Evolutionary conservation across 805 yeast species (phyloP).

Genomic region (Yamadazyma endophytica): DNA sequence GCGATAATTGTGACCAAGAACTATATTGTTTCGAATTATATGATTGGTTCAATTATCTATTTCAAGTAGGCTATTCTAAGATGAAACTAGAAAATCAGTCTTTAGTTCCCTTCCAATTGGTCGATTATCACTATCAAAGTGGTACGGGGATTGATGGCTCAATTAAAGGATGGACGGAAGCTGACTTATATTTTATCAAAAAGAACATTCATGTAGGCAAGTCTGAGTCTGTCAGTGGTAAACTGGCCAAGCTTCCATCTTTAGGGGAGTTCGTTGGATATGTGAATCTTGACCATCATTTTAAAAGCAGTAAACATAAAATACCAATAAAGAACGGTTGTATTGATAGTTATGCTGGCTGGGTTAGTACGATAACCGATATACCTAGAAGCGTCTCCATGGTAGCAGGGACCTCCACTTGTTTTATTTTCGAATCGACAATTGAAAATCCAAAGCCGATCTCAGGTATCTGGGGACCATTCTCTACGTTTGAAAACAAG

Average conservation of each 20-base stretch:
- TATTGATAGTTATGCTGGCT: conserved; percentile 58
- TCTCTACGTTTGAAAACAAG: conserved; percentile 13
- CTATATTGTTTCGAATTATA: conserved; percentile 47
- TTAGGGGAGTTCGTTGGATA: conserved; percentile 19
- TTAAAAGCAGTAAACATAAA: neutral
- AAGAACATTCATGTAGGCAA: conserved; percentile 24
- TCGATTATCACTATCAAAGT: conserved; percentile 1
- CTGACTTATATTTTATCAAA: conserved; percentile 18
- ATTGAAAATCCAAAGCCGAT: conserved; percentile 20
- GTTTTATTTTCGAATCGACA: conserved; percentile 33
- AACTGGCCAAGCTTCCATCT: conserved; percentile 6
- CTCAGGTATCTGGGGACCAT: conserved; percentile 64
- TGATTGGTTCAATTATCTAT: conserved; percentile 38
- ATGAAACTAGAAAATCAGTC: conserved; percentile 2
- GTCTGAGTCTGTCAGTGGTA: conserved; percentile 13
- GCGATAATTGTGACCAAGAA: conserved; percentile 17
- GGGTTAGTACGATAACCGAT: conserved; percentile 33
- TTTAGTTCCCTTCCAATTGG: conserved; percentile 5
- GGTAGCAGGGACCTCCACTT: conserved; percentile 64
- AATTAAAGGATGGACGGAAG: conserved; percentile 47
- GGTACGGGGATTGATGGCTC: conserved; percentile 52
- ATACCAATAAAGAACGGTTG: conserved; percentile 42
- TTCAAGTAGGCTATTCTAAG: conserved; percentile 18
- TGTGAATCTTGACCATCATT: no score
- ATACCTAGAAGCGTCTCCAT: conserved; percentile 34